Evolutionary conservation across 2,329 filamentous ascomycete genomes (phyloP).

Genomic region (Fusarium tricinctum): DNA sequence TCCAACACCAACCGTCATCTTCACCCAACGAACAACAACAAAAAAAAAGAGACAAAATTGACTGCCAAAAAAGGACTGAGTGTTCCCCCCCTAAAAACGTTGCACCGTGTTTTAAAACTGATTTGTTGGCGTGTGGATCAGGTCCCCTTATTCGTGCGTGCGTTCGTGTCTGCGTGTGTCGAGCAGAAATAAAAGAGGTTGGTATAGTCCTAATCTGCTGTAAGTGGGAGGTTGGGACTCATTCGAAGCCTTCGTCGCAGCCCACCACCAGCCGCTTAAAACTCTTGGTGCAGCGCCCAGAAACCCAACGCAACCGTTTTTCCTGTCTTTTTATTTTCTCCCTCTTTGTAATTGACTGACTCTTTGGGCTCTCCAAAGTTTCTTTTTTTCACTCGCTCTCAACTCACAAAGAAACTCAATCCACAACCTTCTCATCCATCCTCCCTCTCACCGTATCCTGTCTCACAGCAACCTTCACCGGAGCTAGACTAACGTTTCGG

Average conservation of each 20-base stretch:
- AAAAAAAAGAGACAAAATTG: background rate
- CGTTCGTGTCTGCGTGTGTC: constrained; percentile 35
- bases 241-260: constrained; percentile 42
- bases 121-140: constrained; percentile 43
- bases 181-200: constrained; percentile 51
- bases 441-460: background rate
- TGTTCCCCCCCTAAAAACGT: constrained; percentile 21
- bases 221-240: constrained; percentile 56
- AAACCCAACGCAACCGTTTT: constrained; percentile 37
- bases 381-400: constrained; percentile 2
- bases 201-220: constrained; percentile 39
- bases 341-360: constrained; percentile 21
- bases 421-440: constrained; percentile 15
- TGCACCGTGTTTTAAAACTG: constrained; percentile 33
- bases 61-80: constrained; percentile 41
- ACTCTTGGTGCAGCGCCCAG: constrained; percentile 53
- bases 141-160: constrained; percentile 37
- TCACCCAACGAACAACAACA: constrained; percentile 20
- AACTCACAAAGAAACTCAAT: background rate
- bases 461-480: constrained; percentile 27
- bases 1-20: constrained; percentile 40
- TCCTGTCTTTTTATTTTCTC: constrained; percentile 28
- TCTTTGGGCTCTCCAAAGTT: constrained; percentile 11
- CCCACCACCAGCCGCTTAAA: constrained; percentile 51
- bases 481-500: constrained; percentile 29